Base-by-base conservation (phyloP, 768 basidiomycete genomes). In the Suillus sp. region DNA sequence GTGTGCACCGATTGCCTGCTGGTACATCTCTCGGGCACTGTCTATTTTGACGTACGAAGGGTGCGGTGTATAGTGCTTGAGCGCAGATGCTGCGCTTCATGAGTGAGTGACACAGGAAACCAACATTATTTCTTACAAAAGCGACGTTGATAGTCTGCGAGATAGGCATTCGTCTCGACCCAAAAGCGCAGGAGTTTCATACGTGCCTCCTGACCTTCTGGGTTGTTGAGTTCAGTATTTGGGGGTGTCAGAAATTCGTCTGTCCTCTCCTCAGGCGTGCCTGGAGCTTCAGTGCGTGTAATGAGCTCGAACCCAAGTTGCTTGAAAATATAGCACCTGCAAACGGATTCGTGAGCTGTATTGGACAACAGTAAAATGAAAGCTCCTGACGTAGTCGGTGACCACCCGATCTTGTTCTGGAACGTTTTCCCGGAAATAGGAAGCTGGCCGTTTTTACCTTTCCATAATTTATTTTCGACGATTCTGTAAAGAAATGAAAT, bases 401-500 rank as follows among this genome's bases (percentile, higher is more conserved):
- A 85, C 88, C 89, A 91, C 13, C 91, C 92, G 8, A 92, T 72
- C 69, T 88, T 91, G 57, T 71, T 72, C 70, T 84, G 82, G 70
- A 93, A 92, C 2, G 78, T 80, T 30, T 75, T 72, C 14, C 89
- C 80, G 27, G 72, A 72, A 14, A 88, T 80, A 18, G 84, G 84
- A 14, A 91, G 79, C 51, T 79, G 69, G 7, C 90, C 83, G 62
- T 72, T 78, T 75, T 92, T 88, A 38, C 86, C 86, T 69, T 80
- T 86, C 90, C 90, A 93, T 27, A 93, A 68, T 60, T 85, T 84
- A 72, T 91, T 92, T 71, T 93, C 88, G 42, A 94, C 77, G 62
- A 91, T 84, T 63, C 92, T 92, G 69, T 69, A 42, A 69, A 13
- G 38, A 14, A 18, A 59, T 61, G 22, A 30, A 47, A 27, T 27